phyloP scores from a whole-genome alignment of 495 filamentous ascomycete genomes.

The Xylaria venustula region DNA sequence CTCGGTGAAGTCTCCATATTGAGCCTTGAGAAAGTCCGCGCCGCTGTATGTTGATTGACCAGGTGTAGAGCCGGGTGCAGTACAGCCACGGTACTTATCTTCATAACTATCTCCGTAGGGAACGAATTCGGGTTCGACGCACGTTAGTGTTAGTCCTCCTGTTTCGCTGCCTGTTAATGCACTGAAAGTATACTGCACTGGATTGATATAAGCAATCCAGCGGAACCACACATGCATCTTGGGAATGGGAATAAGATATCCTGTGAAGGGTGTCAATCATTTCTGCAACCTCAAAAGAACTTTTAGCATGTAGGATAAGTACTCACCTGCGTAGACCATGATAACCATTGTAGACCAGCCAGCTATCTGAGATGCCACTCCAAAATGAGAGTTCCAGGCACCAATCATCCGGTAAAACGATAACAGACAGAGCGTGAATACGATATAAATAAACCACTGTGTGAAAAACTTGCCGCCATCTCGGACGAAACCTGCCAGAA shows the following conservation, averaged over 20 bases:
- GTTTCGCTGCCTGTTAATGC: constrained; percentile 77
- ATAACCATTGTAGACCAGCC: neutral
- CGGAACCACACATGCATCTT: constrained; percentile 68
- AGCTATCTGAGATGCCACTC: constrained; percentile 56
- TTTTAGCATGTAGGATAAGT: constrained; percentile 10
- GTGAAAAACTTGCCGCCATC: constrained; percentile 85
- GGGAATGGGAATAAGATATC: constrained; percentile 67
- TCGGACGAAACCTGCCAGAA: constrained; percentile 66
- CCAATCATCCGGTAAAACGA: constrained; percentile 77
- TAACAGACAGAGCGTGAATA: constrained; percentile 72
- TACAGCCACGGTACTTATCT: constrained; percentile 53
- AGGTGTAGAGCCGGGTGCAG: constrained; percentile 52
- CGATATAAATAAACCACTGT: constrained; percentile 57
- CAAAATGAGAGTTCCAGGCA: constrained; percentile 5
- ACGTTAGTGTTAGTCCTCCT: constrained; percentile 54
- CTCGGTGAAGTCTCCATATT: constrained; percentile 54
- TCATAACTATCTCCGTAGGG: constrained; percentile 31
- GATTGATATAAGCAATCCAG: constrained; percentile 27
- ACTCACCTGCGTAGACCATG: neutral
- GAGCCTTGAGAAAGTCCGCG: constrained; percentile 50
- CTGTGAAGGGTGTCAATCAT: too few species aligned
- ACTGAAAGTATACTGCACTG: constrained; percentile 48
- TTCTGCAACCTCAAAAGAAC: constrained; percentile 68
- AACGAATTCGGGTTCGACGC: constrained; percentile 37
- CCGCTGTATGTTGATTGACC: constrained; percentile 49